Percentiles rank a stretch among this genome's conserved stretches.
phyloP scores from a whole-genome alignment of 192 early-diverging fungal genomes.

The Backusella sp. region DNA sequence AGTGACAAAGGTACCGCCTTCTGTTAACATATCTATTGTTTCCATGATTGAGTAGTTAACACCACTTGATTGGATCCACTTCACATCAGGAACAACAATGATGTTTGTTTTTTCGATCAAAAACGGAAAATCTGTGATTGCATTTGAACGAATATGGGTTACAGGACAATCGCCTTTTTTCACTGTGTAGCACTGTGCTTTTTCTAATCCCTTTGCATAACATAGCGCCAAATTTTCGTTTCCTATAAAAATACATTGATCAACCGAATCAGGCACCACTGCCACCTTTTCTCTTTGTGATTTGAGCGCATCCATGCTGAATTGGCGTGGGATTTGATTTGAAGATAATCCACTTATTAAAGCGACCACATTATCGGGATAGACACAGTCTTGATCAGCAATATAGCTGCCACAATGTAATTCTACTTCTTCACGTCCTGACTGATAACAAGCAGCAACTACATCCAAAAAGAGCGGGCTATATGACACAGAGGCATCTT shows the following conservation, averaged over 20 bases:
- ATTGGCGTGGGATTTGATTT: slow-evolving; percentile 13
- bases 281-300: neutral
- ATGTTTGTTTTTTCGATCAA: neutral
- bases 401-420: slow-evolving; percentile 47
- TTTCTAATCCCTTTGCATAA: neutral
- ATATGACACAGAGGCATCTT: slow-evolving; percentile 60
- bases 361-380: slow-evolving; percentile 12
- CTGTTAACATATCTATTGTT: neutral
- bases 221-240: neutral
- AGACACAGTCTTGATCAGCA: slow-evolving; percentile 20
- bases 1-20: neutral
- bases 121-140: neutral
- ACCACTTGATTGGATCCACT: neutral
- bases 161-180: neutral
- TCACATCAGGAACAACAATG: neutral
- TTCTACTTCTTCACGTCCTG: slow-evolving; percentile 24
- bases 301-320: neutral
- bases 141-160: neutral
- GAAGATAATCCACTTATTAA: neutral
- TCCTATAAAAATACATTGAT: neutral
- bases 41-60: neutral
- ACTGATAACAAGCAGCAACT: slow-evolving; percentile 62
- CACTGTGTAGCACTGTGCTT: neutral
- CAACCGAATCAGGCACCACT: neutral
- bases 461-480: slow-evolving; percentile 85